Conservation (phyloP, 352 stramenopile genomes). For the Lagenidium giganteum region DNA sequence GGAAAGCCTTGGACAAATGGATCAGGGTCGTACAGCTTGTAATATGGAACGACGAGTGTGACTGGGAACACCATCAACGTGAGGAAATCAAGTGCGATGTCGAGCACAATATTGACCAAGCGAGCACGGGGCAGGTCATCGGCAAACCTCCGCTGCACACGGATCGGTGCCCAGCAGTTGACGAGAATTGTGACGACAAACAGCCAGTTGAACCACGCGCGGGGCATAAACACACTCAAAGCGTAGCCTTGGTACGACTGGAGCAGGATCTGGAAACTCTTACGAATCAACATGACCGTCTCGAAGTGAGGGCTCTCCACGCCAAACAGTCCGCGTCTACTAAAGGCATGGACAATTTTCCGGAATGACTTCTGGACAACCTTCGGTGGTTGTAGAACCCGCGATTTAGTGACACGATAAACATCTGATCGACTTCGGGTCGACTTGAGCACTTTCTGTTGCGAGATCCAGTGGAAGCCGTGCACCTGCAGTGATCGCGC, state of each 20-base stretch:
- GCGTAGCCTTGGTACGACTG: constrained; percentile 17
- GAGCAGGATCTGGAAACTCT: constrained; percentile 13
- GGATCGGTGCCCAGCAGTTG: constrained; percentile 15
- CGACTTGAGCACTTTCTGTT: no score
- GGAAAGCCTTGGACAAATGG: not conserved
- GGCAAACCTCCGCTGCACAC: not conserved
- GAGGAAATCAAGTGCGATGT: constrained; percentile 17
- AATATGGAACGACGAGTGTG: constrained; percentile 7
- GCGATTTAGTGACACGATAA: no score
- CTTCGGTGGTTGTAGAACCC: no score
- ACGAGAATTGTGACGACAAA: constrained; percentile 11
- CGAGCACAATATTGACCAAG: constrained; percentile 10
- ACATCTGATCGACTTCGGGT: no score
- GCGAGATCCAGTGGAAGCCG: no score
- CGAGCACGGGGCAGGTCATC: constrained; percentile 4
- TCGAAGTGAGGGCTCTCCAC: constrained; percentile 19
- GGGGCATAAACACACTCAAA: constrained; percentile 12
- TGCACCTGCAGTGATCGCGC: no score
- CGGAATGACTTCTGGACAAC: no score
- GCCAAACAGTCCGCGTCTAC: constrained; percentile 14
- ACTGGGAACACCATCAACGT: constrained; percentile 12
- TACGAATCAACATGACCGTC: constrained; percentile 9
- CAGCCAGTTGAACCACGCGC: constrained; percentile 10
- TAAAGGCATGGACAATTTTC: no score
- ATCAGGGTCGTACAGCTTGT: constrained; percentile 5